These are phyloP conservation scores for Hypoxylon sp. DNA, from an alignment of 2,329 filamentous ascomycete genomes.

Conservation along the genomic window DNA sequence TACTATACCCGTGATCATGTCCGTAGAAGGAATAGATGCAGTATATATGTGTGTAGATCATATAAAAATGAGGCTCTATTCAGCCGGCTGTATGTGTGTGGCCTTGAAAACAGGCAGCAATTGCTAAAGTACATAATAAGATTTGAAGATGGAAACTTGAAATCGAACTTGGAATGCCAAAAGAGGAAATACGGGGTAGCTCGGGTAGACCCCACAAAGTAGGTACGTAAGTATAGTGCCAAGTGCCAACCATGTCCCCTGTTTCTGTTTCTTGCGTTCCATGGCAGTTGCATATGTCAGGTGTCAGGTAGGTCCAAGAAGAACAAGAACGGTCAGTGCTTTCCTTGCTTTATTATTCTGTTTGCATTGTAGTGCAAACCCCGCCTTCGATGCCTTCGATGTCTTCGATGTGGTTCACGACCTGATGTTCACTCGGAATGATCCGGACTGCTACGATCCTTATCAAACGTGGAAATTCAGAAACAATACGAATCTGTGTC, in stretches of 20 bases:
- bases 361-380: slow-evolving; percentile 12
- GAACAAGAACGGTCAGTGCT: not conserved
- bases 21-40: slow-evolving; percentile 13
- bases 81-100: slow-evolving; percentile 32
- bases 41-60: slow-evolving; percentile 16
- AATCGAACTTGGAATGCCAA: slow-evolving; percentile 17
- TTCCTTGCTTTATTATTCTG: not conserved
- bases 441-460: slow-evolving; percentile 12
- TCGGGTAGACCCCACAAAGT: slow-evolving; percentile 17
- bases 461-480: slow-evolving; percentile 36
- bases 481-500: slow-evolving; percentile 21
- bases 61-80: slow-evolving; percentile 41
- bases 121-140: slow-evolving; percentile 2
- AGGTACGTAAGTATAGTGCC: not conserved
- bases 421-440: slow-evolving; percentile 13
- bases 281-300: not conserved
- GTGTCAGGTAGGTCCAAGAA: not conserved
- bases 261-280: slow-evolving; percentile 1
- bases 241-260: slow-evolving; percentile 5
- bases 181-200: slow-evolving; percentile 45
- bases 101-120: slow-evolving; percentile 8
- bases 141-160: slow-evolving; percentile 18
- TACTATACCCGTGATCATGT: slow-evolving; percentile 33
- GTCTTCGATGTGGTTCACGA: not conserved
- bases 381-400: slow-evolving; percentile 11